Base-by-base conservation (phyloP, 495 filamentous ascomycete species). In the Paragyromitra xinjiangensis region DNA sequence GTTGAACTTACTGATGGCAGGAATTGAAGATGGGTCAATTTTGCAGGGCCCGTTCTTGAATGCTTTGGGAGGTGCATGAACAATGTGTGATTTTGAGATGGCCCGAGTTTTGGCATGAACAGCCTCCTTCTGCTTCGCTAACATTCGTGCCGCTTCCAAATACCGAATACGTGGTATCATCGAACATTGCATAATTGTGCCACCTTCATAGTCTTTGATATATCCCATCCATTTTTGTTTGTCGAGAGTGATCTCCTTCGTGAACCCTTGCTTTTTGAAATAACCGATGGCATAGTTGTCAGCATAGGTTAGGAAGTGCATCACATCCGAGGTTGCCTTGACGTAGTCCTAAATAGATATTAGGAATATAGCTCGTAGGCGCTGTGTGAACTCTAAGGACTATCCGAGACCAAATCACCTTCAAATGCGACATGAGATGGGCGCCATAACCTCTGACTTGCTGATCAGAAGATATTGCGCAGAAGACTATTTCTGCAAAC, bases 211-310 rank as follows among this genome's bases (percentile, higher is more conserved):
- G 84, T 99, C 95, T 84, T 99, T 99, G 84, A 99, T 99, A 82
- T 98, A 99, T 39, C 95, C 95, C 96, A 98, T 99, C 95, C 95
- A 99, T 19, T 93, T 90, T 7, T 91, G 89, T 81, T 90, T 92
- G 56, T 94, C 93, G 1, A 99, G 89, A 0, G 94, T 97, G 78
- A 99, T 98, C 77, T 99, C 94, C 83, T 99, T 99, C 0, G 96
- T 98, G 79, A 99, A 99, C 0, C 95, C 95, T 84, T 99, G 95
- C 84, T 99, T 99, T 83, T 98, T 97, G 86, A 99, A 99, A 82
- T 98, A 99, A 7, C 96, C 95, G 78, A 98, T 99, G 24, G 95
- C 95, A 81, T 98, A 98, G 83, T 99, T 99, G 83, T 99, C 96
- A 59, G 95, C 95, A 79, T 99, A 99, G 8, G 95, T 99, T 14